Evolutionary conservation across 2,329 filamentous ascomycete genomes (phyloP).

Genomic region (Xylariaceae sp.): DNA sequence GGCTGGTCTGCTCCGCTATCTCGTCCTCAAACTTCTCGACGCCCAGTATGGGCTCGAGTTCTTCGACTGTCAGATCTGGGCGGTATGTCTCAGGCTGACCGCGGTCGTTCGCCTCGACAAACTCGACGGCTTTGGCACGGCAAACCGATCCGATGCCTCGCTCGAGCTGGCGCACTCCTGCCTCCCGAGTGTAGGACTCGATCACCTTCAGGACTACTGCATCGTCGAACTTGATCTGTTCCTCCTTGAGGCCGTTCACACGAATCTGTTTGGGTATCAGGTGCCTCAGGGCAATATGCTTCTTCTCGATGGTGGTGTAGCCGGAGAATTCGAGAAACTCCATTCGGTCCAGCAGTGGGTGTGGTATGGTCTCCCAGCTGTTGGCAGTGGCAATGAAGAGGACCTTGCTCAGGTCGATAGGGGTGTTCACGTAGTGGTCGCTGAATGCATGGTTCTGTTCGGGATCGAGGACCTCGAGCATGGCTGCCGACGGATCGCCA

Average conservation of each 20-base stretch:
- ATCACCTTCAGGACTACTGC: slow-evolving; percentile 93
- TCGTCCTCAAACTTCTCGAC: slow-evolving; percentile 94
- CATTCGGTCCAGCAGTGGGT: slow-evolving; percentile 93
- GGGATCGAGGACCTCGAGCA: slow-evolving; percentile 95
- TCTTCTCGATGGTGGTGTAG: slow-evolving; percentile 95
- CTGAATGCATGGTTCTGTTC: slow-evolving; percentile 94
- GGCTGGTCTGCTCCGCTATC: slow-evolving; percentile 75
- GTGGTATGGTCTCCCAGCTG: slow-evolving; percentile 84
- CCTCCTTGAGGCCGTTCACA: slow-evolving; percentile 73
- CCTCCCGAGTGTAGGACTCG: slow-evolving; percentile 91
- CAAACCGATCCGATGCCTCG: slow-evolving; percentile 93
- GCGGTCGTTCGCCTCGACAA: slow-evolving; percentile 78
- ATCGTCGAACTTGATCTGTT: slow-evolving; percentile 68
- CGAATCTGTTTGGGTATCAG: slow-evolving; percentile 94
- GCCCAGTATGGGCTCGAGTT: slow-evolving; percentile 85
- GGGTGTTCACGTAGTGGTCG: slow-evolving; percentile 94
- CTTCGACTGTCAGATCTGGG: slow-evolving; percentile 63
- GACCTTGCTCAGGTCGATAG: slow-evolving; percentile 91
- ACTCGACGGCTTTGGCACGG: slow-evolving; percentile 91
- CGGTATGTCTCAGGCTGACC: slow-evolving; percentile 63
- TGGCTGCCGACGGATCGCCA: slow-evolving; percentile 90
- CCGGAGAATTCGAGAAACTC: slow-evolving; percentile 89
- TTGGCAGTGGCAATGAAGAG: slow-evolving; percentile 98
- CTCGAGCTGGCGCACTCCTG: slow-evolving; percentile 91
- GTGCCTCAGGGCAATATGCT: slow-evolving; percentile 86